phyloP scores from a whole-genome alignment of 345 rosid genomes.

The Citrus inodora region DNA sequence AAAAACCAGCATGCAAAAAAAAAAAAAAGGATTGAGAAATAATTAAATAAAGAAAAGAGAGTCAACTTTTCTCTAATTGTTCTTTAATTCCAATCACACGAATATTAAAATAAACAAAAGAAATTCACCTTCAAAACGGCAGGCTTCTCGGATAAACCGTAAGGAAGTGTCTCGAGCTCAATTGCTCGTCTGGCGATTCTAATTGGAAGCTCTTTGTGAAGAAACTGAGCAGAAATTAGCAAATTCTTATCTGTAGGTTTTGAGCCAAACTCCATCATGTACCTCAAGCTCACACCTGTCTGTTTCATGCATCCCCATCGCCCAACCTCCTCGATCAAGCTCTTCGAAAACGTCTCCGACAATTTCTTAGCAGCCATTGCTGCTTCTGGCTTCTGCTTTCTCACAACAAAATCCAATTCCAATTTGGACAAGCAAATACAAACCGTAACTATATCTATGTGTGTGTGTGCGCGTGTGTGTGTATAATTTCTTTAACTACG shows the following conservation, averaged over 20 bases:
- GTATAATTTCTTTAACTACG: neutral
- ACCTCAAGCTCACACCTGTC: conserved; percentile 82
- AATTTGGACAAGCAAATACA: neutral
- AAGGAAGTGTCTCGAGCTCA: conserved; percentile 80
- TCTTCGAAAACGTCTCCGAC: conserved; percentile 51
- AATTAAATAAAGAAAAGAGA: neutral
- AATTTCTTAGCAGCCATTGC: conserved; percentile 77
- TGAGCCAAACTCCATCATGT: conserved; percentile 96
- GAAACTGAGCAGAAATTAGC: conserved; percentile 78
- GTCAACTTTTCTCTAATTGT: neutral
- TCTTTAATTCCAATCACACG: neutral
- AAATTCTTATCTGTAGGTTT: conserved; percentile 59
- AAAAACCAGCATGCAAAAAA: neutral
- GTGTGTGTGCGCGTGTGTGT: no score
- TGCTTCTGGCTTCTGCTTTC: neutral
- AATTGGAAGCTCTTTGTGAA: conserved; percentile 86
- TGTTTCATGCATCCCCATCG: conserved; percentile 93
- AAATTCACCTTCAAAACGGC: conserved; percentile 65
- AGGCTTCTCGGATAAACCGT: conserved; percentile 75
- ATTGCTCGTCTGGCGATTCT: conserved; percentile 77
- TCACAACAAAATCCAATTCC: neutral
- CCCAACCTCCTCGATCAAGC: conserved; percentile 63
- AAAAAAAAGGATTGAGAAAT: neutral
- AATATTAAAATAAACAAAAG: neutral
- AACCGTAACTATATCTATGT: no score